Conservation (phyloP, 768 basidiomycete genomes). For the Rhizopogon vinicolor region DNA sequence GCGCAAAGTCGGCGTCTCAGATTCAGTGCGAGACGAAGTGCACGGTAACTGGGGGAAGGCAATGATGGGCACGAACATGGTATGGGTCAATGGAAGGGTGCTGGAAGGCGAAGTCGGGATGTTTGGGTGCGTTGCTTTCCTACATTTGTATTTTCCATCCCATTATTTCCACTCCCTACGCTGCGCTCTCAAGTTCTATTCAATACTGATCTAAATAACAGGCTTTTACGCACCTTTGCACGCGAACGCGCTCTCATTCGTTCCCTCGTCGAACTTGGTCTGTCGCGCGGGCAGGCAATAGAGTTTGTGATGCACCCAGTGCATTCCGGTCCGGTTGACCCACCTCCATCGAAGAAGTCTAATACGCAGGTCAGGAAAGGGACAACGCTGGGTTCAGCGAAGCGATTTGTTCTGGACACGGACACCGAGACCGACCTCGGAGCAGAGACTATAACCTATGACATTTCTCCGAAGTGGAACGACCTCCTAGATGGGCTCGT, state of each 20-base stretch:
- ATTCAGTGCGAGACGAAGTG: constrained; percentile 51
- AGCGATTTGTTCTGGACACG: neutral
- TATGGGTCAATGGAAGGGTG: constrained; percentile 80
- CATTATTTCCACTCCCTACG: neutral
- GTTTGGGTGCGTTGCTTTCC: constrained; percentile 37
- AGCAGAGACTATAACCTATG: constrained; percentile 51
- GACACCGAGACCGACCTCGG: constrained; percentile 56
- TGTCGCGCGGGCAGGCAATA: constrained; percentile 63
- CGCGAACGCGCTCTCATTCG: constrained; percentile 64
- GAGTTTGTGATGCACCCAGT: constrained; percentile 64
- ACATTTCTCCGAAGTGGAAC: constrained; percentile 43
- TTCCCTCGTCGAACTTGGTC: constrained; percentile 56
- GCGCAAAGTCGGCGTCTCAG: constrained; percentile 56
- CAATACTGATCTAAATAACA: constrained; percentile 14
- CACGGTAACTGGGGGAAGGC: constrained; percentile 48
- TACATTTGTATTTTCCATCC: neutral
- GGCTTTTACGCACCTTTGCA: constrained; percentile 65
- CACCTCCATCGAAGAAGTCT: neutral
- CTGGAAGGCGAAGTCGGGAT: constrained; percentile 60
- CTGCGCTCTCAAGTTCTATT: neutral
- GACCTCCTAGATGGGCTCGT: constrained; percentile 62
- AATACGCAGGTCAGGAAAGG: neutral
- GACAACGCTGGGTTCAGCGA: constrained; percentile 8
- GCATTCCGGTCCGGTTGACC: constrained; percentile 33
- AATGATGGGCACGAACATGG: constrained; percentile 47